These are phyloP conservation scores for Clarireedia sp. DNA, from an alignment of 2,329 filamentous ascomycete species.

Conservation along the genomic window DNA sequence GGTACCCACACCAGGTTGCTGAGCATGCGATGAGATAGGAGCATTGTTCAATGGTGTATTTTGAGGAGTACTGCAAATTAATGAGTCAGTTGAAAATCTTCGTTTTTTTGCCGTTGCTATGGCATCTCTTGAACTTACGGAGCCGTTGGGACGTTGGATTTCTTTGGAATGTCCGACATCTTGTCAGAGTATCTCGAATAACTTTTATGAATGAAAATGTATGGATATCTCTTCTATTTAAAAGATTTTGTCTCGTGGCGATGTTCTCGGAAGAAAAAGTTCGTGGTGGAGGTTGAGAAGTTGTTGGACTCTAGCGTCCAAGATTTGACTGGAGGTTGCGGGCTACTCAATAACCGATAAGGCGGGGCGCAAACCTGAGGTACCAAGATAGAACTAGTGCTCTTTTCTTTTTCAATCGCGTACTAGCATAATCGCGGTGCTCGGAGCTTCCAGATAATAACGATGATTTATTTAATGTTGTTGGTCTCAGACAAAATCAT, in stretches of 20 bases:
- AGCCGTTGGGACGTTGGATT: conserved; percentile 50
- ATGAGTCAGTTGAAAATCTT: conserved; percentile 16
- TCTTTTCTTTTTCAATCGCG: not conserved
- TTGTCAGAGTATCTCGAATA: conserved; percentile 14
- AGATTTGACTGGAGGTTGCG: conserved; percentile 10
- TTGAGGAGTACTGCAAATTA: conserved; percentile 73
- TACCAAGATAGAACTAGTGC: not conserved
- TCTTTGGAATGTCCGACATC: conserved; percentile 59
- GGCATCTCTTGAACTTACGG: conserved; percentile 42
- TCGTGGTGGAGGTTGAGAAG: conserved; percentile 11
- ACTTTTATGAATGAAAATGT: conserved; percentile 1
- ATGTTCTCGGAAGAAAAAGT: conserved; percentile 9
- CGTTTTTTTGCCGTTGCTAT: not conserved
- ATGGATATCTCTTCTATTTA: conserved; percentile 1
- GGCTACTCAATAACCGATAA: conserved; percentile 11
- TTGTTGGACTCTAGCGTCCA: conserved; percentile 11
- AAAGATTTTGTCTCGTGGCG: conserved; percentile 8
- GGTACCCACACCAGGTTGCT: conserved; percentile 86
- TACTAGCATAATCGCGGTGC: not conserved
- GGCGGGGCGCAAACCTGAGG: conserved; percentile 11
- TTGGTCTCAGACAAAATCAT: not conserved
- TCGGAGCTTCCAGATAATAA: not conserved
- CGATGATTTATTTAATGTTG: not conserved
- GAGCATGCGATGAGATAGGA: conserved; percentile 93
- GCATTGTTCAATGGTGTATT: conserved; percentile 95